A percentile compares a stretch with the other conserved stretches of the same genome.
These are phyloP conservation scores for Candida xyloterini DNA, from an alignment of 805 yeast species.

Conservation along the genomic window DNA sequence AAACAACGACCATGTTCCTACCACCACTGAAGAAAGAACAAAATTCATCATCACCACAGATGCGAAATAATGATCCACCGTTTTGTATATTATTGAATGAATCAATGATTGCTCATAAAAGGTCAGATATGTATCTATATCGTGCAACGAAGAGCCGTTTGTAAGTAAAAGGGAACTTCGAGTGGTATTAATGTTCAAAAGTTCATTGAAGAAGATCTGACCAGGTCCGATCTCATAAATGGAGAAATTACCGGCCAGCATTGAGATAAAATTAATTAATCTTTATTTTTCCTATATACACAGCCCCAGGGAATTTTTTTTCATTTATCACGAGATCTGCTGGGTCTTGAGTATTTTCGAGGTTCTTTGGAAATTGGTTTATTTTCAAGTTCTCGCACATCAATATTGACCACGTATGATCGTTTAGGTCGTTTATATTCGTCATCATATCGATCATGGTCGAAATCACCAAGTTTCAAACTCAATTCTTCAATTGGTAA, in stretches of 20 bases:
- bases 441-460: constrained; percentile 12
- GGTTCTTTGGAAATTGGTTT: constrained; percentile 14
- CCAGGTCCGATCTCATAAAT: constrained; percentile 13
- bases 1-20: constrained; percentile 69
- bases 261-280: not conserved
- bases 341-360: constrained; percentile 9
- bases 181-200: not conserved
- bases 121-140: not conserved
- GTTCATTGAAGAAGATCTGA: too few relatives aligned
- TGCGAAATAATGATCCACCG: constrained; percentile 35
- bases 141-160: not conserved
- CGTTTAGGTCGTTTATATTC: constrained; percentile 31
- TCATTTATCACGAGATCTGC: constrained; percentile 4
- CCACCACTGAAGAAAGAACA: constrained; percentile 52
- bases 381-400: constrained; percentile 41
- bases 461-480: constrained; percentile 18
- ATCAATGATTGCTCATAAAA: constrained; percentile 8
- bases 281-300: not conserved
- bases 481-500: constrained; percentile 35
- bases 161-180: constrained; percentile 1
- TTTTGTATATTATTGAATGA: constrained; percentile 36
- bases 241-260: constrained; percentile 4
- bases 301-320: too few relatives aligned
- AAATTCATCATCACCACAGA: constrained; percentile 46
- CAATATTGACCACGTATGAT: constrained; percentile 41